phyloP scores from a whole-genome alignment of 768 basidiomycete genomes.

The Lyophyllum atratum region DNA sequence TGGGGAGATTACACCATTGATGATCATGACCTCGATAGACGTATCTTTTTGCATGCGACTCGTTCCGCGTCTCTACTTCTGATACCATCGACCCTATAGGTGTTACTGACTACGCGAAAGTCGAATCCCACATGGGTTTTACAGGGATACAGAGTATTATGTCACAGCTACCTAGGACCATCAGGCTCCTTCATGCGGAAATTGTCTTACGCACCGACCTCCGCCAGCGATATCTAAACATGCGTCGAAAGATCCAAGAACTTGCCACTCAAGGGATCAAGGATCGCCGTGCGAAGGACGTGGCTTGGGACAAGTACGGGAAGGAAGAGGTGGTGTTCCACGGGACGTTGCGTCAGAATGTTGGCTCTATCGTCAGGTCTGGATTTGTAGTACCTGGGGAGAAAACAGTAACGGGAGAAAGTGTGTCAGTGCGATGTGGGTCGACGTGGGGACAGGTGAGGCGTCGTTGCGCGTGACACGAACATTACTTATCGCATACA shows the following conservation, averaged over 20 bases:
- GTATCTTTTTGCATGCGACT: slow-evolving; percentile 1
- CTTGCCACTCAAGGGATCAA: neutral
- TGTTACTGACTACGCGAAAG: neutral
- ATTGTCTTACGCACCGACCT: slow-evolving; percentile 3
- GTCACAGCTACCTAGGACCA: neutral
- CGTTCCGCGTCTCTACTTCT: neutral
- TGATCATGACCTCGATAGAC: slow-evolving; percentile 1
- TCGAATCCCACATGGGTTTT: slow-evolving; percentile 3
- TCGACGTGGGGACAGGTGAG: slow-evolving; percentile 7
- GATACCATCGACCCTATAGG: slow-evolving; percentile 2
- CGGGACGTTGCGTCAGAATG: slow-evolving; percentile 6
- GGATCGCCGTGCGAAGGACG: slow-evolving; percentile 7
- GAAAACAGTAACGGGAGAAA: slow-evolving; percentile 3
- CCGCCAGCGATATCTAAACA: neutral
- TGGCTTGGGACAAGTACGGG: slow-evolving; percentile 7
- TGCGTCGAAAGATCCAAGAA: slow-evolving; percentile 4
- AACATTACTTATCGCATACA: too few relatives aligned
- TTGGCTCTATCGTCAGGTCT: slow-evolving; percentile 8
- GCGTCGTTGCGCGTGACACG: too few relatives aligned
- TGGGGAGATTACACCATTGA: neutral
- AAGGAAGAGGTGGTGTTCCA: slow-evolving; percentile 9
- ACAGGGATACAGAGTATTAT: neutral
- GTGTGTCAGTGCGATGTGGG: slow-evolving; percentile 4
- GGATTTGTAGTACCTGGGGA: slow-evolving; percentile 10
- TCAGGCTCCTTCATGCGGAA: slow-evolving; percentile 9